These are phyloP conservation scores for Luvunga scandens DNA, from an alignment of 345 rosid species.

Conservation along the genomic window DNA sequence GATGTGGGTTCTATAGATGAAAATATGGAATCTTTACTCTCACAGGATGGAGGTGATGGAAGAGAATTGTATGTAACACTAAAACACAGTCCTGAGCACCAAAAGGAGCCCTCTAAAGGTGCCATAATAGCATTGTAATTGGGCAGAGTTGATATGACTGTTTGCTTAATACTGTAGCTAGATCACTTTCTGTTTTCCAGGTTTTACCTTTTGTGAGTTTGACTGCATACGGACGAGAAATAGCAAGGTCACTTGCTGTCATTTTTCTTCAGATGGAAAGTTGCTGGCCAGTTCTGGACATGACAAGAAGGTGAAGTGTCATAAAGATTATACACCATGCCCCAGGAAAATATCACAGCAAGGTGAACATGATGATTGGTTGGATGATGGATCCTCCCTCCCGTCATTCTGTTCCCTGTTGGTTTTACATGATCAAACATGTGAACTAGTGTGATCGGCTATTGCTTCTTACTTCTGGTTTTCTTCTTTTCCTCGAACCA, in stretches of 20 bases:
- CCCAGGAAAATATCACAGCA: neutral
- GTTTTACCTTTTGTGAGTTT: slow-evolving; percentile 57
- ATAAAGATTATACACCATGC: neutral
- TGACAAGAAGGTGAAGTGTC: slow-evolving; percentile 55
- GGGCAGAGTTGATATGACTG: neutral
- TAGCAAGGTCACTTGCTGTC: slow-evolving; percentile 74
- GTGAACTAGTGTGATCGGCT: neutral
- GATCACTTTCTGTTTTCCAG: slow-evolving; percentile 30
- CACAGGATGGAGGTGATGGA: slow-evolving; percentile 51
- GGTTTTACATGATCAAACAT: neutral
- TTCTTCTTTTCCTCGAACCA: neutral
- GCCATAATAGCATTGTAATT: neutral
- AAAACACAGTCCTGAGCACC: slow-evolving; percentile 44
- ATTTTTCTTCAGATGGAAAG: slow-evolving; percentile 80
- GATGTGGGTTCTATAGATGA: slow-evolving; percentile 56
- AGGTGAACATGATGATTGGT: neutral
- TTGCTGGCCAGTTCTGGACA: slow-evolving; percentile 71
- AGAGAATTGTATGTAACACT: slow-evolving; percentile 42
- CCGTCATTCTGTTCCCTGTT: neutral
- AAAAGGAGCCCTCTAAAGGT: slow-evolving; percentile 56
- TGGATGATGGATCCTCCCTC: neutral
- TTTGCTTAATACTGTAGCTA: neutral
- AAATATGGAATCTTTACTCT: slow-evolving; percentile 53
- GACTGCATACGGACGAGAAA: slow-evolving; percentile 55
- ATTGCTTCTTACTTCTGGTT: neutral